Percentiles rank a stretch among this genome's conserved stretches.
Conservation (phyloP, 768 basidiomycete species). For the Sarcodon aspratus region DNA sequence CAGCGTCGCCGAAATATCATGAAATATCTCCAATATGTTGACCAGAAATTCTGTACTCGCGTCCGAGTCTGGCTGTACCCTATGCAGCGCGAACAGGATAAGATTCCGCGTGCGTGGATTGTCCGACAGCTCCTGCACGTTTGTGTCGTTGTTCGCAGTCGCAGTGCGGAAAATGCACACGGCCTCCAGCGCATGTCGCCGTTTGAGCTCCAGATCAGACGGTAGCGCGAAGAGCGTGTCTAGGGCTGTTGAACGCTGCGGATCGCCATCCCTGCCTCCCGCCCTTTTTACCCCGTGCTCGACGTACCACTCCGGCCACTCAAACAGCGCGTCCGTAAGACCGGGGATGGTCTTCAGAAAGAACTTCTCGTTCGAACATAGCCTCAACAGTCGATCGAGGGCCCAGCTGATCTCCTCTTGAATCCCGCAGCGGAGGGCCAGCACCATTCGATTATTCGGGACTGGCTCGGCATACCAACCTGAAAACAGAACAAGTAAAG, state of each 20-base stretch:
- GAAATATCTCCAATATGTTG: slow-evolving; percentile 60
- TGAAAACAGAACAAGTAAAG: slow-evolving; percentile 20
- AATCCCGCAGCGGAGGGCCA: slow-evolving; percentile 79
- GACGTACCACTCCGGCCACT: slow-evolving; percentile 83
- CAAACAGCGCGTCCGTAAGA: slow-evolving; percentile 72
- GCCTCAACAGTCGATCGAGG: slow-evolving; percentile 71
- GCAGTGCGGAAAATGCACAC: slow-evolving; percentile 83
- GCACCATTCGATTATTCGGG: slow-evolving; percentile 80
- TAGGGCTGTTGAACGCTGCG: background rate
- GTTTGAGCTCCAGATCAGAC: slow-evolving; percentile 37
- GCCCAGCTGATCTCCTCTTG: slow-evolving; percentile 82
- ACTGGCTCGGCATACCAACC: slow-evolving; percentile 82
- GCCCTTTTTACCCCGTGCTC: slow-evolving; percentile 16
- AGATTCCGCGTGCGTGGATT: slow-evolving; percentile 56
- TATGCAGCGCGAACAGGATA: slow-evolving; percentile 52
- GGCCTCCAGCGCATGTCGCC: slow-evolving; percentile 75
- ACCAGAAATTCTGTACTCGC: slow-evolving; percentile 64
- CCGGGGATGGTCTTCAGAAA: slow-evolving; percentile 63
- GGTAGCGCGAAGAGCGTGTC: slow-evolving; percentile 42
- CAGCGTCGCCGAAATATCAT: slow-evolving; percentile 41
- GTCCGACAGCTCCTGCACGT: slow-evolving; percentile 45
- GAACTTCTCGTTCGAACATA: slow-evolving; percentile 75
- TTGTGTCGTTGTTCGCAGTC: slow-evolving; percentile 56
- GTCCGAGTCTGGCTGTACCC: slow-evolving; percentile 49
- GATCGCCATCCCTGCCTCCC: slow-evolving; percentile 1